A percentile compares a stretch with the other conserved stretches of the same genome.
Evolutionary conservation across 2,329 filamentous ascomycete species (phyloP).

Genomic region (Clathrospora elynae): DNA sequence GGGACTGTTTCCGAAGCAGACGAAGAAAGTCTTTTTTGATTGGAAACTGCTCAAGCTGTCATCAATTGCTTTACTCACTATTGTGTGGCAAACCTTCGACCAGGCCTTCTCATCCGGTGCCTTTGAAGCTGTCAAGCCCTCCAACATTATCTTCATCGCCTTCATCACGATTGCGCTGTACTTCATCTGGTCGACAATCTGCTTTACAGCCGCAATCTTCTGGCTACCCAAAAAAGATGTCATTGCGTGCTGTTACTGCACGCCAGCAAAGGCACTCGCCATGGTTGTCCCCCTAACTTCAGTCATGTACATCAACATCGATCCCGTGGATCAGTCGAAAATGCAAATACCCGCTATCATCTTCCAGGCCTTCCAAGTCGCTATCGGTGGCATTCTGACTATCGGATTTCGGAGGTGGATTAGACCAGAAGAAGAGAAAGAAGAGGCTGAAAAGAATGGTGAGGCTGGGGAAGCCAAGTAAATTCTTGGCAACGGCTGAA

Average conservation of each 20-base stretch:
- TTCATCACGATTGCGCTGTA: conserved; percentile 71
- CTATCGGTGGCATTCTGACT: conserved; percentile 50
- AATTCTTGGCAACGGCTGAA: neutral
- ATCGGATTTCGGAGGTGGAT: conserved; percentile 52
- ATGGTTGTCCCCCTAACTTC: conserved; percentile 71
- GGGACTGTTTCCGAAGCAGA: conserved; percentile 58
- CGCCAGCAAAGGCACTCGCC: conserved; percentile 73
- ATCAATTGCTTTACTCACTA: conserved; percentile 54
- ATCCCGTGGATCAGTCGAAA: conserved; percentile 60
- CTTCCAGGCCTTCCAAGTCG: conserved; percentile 56
- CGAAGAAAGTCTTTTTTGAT: conserved; percentile 60
- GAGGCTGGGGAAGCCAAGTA: conserved; percentile 13
- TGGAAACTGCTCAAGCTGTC: conserved; percentile 54
- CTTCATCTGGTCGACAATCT: conserved; percentile 66
- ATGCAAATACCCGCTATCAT: conserved; percentile 68
- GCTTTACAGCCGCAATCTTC: conserved; percentile 59
- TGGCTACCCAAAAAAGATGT: conserved; percentile 66
- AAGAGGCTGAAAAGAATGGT: conserved; percentile 31
- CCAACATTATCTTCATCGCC: conserved; percentile 68
- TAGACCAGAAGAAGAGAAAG: conserved; percentile 61
- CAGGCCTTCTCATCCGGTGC: conserved; percentile 67
- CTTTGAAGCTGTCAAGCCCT: conserved; percentile 61
- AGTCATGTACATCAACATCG: conserved; percentile 67
- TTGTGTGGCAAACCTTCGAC: conserved; percentile 71
- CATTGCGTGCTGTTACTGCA: conserved; percentile 74